Evolutionary conservation across 768 basidiomycete species (phyloP), one percentile per base, ranked within the genome.

Genomic region (Lepiota subincarnata): DNA sequence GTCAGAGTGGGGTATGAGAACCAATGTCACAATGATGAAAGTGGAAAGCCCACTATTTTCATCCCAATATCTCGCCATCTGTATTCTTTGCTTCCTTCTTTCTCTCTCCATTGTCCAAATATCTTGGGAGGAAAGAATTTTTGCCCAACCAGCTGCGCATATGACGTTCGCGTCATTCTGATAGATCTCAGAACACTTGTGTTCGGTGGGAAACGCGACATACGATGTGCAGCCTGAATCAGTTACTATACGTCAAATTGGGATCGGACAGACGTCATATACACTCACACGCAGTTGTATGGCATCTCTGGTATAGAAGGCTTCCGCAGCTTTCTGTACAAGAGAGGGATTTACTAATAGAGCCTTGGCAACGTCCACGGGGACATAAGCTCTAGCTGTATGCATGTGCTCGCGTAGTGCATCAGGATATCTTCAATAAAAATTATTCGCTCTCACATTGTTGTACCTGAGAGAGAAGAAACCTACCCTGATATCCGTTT

Each of bases 281-380:
- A 38, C 24, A 67, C 85, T 68, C 68, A 96, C 92, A 36, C 94
- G 84, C 50, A 98, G 73, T 66, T 95, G 93, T 12, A 87, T 74
- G 0, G 90, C 89, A 73, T 98, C 97, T 49, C 97, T 80, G 3
- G 94, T 97, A 67, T 99, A 99, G 67, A 99, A 99, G 3, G 89
- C 80, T 68, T 95, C 94, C 2, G 89, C 80, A 0, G 95, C 89
- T 62, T 85, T 87, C 61, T 98, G 93, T 13, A 95, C 75, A 12
- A 99, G 77, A 1, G 77, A 69, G 0, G 86, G 87, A 56, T 83
- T 73, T 8, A 73, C 68, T 6, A 73, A 65, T 26, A 99, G 73
- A 0, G 89, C 86, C 62, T 79, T 83, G 3, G 87, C 89, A 49
- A 98, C 80, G 49, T 92, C 89, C 13, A 73, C 57, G 4, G 97